Percentiles rank a stretch among this genome's conserved stretches.
Conservation (phyloP, 2,329 filamentous ascomycete species). For the Teratosphaeria epicoccoides region DNA sequence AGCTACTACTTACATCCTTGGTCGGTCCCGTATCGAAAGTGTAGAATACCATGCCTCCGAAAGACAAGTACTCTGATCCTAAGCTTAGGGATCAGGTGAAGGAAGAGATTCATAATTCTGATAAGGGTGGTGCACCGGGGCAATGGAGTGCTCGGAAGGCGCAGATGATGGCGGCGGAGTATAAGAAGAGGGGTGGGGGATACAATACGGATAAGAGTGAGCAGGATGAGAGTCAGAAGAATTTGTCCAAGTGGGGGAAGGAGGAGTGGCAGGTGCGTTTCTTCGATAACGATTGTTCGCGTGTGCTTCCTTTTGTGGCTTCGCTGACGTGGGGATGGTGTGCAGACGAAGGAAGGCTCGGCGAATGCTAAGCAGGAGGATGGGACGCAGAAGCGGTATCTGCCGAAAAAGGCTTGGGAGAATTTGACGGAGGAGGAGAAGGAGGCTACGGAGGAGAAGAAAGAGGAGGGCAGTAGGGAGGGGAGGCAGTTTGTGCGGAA, state of each 20-base stretch:
- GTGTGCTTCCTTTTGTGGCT: too few relatives aligned
- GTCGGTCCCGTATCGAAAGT: too few relatives aligned
- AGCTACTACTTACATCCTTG: too few relatives aligned
- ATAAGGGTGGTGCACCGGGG: constrained; percentile 39
- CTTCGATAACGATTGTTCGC: too few relatives aligned
- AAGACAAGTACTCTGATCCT: constrained; percentile 39
- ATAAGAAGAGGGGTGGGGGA: constrained; percentile 38
- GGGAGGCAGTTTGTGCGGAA: constrained; percentile 37
- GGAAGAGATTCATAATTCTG: constrained; percentile 35
- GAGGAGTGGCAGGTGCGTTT: constrained; percentile 36
- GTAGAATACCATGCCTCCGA: constrained; percentile 36
- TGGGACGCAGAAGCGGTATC: constrained; percentile 35
- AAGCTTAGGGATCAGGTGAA: constrained; percentile 38
- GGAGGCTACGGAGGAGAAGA: constrained; percentile 32
- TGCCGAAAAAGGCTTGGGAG: constrained; percentile 41
- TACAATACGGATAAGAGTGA: constrained; percentile 37
- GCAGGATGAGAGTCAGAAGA: constrained; percentile 34
- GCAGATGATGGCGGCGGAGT: constrained; percentile 38
- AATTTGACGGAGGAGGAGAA: constrained; percentile 37
- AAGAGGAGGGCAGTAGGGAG: constrained; percentile 28
- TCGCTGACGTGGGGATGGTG: too few relatives aligned
- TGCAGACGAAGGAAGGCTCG: constrained; percentile 35
- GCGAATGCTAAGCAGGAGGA: constrained; percentile 35
- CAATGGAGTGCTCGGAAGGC: constrained; percentile 42
- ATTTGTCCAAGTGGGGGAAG: constrained; percentile 36